A percentile compares a stretch with the other conserved stretches of the same genome.
These are phyloP conservation scores for Pestalotiopsis fici DNA, from an alignment of 2,329 filamentous ascomycete species.

Conservation along the genomic window DNA sequence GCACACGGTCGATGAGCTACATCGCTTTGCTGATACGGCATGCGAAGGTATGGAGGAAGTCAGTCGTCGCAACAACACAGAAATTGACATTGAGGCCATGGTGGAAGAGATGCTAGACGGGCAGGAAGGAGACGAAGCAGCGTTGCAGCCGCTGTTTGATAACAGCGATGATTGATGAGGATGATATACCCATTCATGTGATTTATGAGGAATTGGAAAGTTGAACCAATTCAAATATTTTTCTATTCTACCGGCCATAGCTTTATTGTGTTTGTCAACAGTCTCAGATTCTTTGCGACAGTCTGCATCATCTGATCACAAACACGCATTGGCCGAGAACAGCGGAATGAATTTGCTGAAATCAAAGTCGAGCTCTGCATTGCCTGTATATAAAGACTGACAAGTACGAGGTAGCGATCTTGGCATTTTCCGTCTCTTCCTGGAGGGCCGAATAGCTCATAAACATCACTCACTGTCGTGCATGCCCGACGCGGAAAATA, in stretches of 20 bases:
- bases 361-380: too few relatives aligned
- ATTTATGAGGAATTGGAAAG: not conserved
- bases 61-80: slow-evolving; percentile 24
- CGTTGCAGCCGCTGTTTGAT: not conserved
- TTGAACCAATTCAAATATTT: too few relatives aligned
- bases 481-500: not conserved
- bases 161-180: not conserved
- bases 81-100: not conserved
- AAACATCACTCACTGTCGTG: not conserved
- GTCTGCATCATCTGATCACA: too few relatives aligned
- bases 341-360: too few relatives aligned
- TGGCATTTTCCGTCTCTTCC: too few relatives aligned
- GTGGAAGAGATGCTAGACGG: not conserved
- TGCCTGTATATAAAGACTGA: too few relatives aligned
- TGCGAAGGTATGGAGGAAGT: slow-evolving; percentile 45
- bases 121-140: not conserved
- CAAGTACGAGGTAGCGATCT: too few relatives aligned
- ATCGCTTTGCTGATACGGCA: slow-evolving; percentile 44
- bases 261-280: too few relatives aligned
- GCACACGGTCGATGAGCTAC: slow-evolving; percentile 43
- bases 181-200: not conserved
- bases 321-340: too few relatives aligned
- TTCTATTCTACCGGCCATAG: too few relatives aligned
- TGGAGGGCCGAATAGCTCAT: too few relatives aligned
- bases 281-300: too few relatives aligned